Base-by-base conservation (phyloP, 345 rosid species). In the Tarenaya hassleriana region DNA sequence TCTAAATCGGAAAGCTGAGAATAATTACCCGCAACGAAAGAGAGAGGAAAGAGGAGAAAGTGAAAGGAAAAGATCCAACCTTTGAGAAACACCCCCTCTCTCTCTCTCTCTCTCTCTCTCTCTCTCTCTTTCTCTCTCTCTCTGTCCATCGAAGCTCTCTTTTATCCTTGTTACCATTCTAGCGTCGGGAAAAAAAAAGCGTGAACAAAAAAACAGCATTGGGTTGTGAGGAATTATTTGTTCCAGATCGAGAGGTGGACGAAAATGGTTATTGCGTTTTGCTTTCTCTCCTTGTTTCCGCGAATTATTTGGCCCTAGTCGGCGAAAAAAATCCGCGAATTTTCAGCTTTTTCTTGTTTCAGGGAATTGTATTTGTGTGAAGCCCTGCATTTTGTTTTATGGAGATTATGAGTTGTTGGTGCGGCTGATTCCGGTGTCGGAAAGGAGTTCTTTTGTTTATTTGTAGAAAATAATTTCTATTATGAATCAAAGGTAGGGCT, bases 1-100 rank as follows among this genome's bases (percentile, higher is more conserved):
- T 56, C 58, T 58, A 41, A 34, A 64, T 50, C 62, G 47, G 69
- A 42, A 62, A 37, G 52, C 31, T 3, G 63, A 43, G 53, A 34
- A 58, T 27, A 55, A 29, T 61, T 61, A 52, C 21, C 24, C 31
- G 18, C 13, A 19, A 37, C 41, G 54, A 57, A 45, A 64, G 56
- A 57, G 69, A 44, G 15, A 14, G 34, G 29, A 29, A 13, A 19
- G 21, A 44, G 50, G 29, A 41, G 18, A 41, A 32, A 46, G 49
- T 2, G 29, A 57, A 57, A 58, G 13, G 53, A 32, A 45, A 65
- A 51, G 69, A 65, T 63, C 18, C 63, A 57, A 64, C 51, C 63
- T 64, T 57, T 64, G 69, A 43, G 69, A 56, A 43, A 64, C 69
- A 57, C 16, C 33, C 48, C 50, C 58, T 42, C 43, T 64, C 58